phyloP scores from a whole-genome alignment of 2,329 filamentous ascomycete genomes.

The Neocucurbitaria cava region DNA sequence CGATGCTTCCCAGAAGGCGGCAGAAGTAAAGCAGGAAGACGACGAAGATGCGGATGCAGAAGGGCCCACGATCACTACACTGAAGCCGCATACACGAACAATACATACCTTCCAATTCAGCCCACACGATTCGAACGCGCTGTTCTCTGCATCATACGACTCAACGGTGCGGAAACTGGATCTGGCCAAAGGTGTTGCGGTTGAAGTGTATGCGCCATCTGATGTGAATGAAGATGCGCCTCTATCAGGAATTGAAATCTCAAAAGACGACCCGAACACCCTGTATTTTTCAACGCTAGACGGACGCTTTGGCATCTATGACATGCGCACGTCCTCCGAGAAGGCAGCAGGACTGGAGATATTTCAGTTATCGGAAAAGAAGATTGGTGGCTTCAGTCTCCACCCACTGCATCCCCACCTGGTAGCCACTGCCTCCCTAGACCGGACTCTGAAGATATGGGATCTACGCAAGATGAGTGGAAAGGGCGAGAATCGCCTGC shows the following conservation, averaged over 20 bases:
- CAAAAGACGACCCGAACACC: constrained; percentile 70
- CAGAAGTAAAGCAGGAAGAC: constrained; percentile 63
- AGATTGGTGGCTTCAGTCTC: constrained; percentile 92
- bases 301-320: constrained; percentile 81
- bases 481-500: constrained; percentile 65
- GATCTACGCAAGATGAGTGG: constrained; percentile 81
- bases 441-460: constrained; percentile 91
- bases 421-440: constrained; percentile 86
- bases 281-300: constrained; percentile 88
- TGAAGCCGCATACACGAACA: constrained; percentile 89
- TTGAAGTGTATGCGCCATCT: constrained; percentile 79
- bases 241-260: constrained; percentile 84
- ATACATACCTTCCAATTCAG: constrained; percentile 86
- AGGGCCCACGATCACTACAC: constrained; percentile 82
- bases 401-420: constrained; percentile 82
- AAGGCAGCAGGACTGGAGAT: constrained; percentile 63
- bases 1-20: constrained; percentile 76
- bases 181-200: constrained; percentile 77
- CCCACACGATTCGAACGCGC: constrained; percentile 72
- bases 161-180: constrained; percentile 89
- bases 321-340: constrained; percentile 67
- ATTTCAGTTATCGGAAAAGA: constrained; percentile 84
- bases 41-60: constrained; percentile 69
- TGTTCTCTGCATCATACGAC: constrained; percentile 91
- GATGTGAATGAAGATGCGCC: constrained; percentile 75